Percentiles rank a stretch among this genome's conserved stretches.
These are phyloP conservation scores for Dalechampia spathulata DNA, from an alignment of 441 rosid genomes.

Conservation along the genomic window DNA sequence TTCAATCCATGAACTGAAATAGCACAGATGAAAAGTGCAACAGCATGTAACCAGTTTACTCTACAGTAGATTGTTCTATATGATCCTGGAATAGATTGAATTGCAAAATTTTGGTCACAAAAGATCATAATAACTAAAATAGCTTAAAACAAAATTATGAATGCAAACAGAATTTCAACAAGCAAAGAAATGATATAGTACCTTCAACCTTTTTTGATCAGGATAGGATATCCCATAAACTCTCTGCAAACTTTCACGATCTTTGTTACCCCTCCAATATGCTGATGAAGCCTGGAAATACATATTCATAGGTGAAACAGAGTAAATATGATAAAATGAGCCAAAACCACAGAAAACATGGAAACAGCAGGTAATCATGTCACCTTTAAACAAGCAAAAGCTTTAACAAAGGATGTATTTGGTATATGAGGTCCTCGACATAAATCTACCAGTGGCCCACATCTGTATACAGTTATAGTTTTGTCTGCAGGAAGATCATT, in stretches of 20 bases:
- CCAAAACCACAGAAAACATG: slow-evolving; percentile 5
- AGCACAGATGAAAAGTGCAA: neutral
- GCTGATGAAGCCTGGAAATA: slow-evolving; percentile 87
- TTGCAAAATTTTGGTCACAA: no score
- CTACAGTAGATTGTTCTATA: neutral
- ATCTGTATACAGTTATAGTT: slow-evolving; percentile 92
- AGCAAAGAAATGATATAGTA: slow-evolving; percentile 17
- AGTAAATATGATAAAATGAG: slow-evolving; percentile 5
- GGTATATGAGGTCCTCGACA: slow-evolving; percentile 99
- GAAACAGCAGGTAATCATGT: slow-evolving; percentile 1
- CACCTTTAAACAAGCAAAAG: slow-evolving; percentile 92
- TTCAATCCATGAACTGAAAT: neutral
- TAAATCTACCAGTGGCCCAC: slow-evolving; percentile 91
- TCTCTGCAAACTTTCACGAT: slow-evolving; percentile 94
- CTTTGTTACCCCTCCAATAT: slow-evolving; percentile 88
- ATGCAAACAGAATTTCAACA: slow-evolving; percentile 1
- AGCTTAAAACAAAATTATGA: neutral
- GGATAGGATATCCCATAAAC: slow-evolving; percentile 98
- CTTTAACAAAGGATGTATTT: slow-evolving; percentile 90
- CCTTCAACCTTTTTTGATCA: slow-evolving; percentile 84
- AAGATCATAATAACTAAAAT: no score
- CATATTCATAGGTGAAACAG: slow-evolving; percentile 8
- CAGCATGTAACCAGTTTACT: neutral
- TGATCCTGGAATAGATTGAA: neutral
- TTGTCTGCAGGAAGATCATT: slow-evolving; percentile 76